Conservation (phyloP, 169 alveolate genomes). For the Neospora caninum region DNA sequence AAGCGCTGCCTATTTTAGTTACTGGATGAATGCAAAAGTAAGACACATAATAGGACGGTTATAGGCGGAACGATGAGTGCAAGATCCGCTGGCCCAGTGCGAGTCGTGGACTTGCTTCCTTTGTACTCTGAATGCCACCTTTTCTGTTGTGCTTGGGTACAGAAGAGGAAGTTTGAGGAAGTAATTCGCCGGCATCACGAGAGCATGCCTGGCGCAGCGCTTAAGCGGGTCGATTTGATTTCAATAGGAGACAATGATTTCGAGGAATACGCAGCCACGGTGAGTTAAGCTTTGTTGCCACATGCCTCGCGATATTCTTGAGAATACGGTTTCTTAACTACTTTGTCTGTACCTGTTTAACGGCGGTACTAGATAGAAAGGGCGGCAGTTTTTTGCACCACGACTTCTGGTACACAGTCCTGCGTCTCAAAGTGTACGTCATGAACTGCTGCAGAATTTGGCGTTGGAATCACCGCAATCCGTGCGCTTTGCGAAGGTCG, state of each 20-base stretch:
- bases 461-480: slow-evolving; percentile 44
- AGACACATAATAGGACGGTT: background rate
- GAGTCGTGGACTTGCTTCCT: background rate
- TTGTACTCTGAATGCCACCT: background rate
- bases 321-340: background rate
- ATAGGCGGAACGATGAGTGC: background rate
- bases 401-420: slow-evolving; percentile 49
- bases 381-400: slow-evolving; percentile 23
- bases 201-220: slow-evolving; percentile 44
- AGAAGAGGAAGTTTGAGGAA: slow-evolving; percentile 77
- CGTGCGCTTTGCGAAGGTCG: slow-evolving; percentile 60
- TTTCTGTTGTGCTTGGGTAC: background rate
- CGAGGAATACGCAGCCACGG: slow-evolving; percentile 85
- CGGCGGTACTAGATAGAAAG: background rate
- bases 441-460: background rate
- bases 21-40: slow-evolving; percentile 86
- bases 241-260: slow-evolving; percentile 85
- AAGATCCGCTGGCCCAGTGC: background rate
- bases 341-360: background rate
- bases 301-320: background rate
- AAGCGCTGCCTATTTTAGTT: slow-evolving; percentile 78
- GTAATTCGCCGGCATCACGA: slow-evolving; percentile 68
- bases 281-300: background rate
- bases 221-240: slow-evolving; percentile 74
- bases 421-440: slow-evolving; percentile 40